Evolutionary conservation across 441 rosid genomes (phyloP).

Genomic region (Omphalea diandra): DNA sequence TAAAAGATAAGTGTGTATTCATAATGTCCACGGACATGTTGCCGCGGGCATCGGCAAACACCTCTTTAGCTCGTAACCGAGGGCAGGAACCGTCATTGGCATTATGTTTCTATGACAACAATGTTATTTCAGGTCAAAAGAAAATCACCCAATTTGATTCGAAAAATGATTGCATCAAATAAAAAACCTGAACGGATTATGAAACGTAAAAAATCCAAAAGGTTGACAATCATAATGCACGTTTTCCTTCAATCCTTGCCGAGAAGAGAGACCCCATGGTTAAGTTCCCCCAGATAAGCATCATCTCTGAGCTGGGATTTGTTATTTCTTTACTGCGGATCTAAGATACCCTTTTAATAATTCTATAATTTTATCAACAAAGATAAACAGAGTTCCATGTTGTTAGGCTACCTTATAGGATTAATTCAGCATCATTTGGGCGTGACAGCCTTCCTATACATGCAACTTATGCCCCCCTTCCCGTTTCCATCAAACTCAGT

Average conservation of each 20-base stretch:
- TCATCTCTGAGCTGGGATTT: neutral
- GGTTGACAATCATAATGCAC: conserved; percentile 16
- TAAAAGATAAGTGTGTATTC: neutral
- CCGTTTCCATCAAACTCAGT: neutral
- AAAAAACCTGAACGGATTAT: neutral
- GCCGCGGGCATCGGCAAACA: conserved; percentile 23
- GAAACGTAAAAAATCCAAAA: neutral
- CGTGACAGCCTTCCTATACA: conserved; percentile 22
- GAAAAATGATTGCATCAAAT: too few species aligned
- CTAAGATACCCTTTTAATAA: conserved; percentile 5
- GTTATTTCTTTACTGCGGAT: neutral
- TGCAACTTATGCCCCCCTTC: neutral
- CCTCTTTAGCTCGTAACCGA: neutral
- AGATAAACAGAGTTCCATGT: conserved; percentile 11
- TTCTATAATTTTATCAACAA: conserved; percentile 13
- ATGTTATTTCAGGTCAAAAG: neutral
- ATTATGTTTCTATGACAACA: neutral
- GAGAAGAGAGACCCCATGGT: neutral
- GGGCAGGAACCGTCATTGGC: too few species aligned
- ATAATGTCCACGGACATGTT: neutral
- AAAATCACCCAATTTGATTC: neutral
- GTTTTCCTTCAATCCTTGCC: conserved; percentile 3
- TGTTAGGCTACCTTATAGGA: conserved; percentile 3
- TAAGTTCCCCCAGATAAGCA: neutral
- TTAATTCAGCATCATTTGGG: conserved; percentile 9